These are phyloP conservation scores for Xylaria grammica DNA, from an alignment of 495 filamentous ascomycete species.

Conservation along the genomic window DNA sequence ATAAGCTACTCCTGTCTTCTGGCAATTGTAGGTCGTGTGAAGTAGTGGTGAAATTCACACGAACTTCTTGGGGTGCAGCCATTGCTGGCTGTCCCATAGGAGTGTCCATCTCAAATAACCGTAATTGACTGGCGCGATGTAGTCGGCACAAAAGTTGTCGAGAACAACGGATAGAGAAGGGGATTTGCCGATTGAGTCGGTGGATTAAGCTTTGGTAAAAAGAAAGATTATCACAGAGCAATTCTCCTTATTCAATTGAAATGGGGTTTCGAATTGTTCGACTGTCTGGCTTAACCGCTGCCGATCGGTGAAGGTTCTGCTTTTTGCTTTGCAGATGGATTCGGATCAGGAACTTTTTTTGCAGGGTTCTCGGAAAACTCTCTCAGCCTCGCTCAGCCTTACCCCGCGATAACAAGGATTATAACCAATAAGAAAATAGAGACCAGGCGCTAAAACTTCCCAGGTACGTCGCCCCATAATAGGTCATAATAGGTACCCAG, in stretches of 20 bases:
- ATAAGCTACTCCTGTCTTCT: constrained; percentile 53
- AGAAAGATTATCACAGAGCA: too few relatives aligned
- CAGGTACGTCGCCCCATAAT: too few relatives aligned
- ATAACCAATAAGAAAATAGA: constrained; percentile 21
- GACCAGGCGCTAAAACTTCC: neutral
- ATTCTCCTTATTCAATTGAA: too few relatives aligned
- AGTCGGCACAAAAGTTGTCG: neutral
- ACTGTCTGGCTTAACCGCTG: neutral
- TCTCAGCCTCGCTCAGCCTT: constrained; percentile 24
- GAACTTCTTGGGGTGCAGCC: constrained; percentile 47
- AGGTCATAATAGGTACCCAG: too few relatives aligned
- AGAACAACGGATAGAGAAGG: neutral
- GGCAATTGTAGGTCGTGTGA: constrained; percentile 62
- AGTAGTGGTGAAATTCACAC: constrained; percentile 63
- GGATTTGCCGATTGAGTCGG: neutral
- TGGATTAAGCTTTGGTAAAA: too few relatives aligned
- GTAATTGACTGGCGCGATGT: neutral
- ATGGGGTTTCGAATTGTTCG: too few relatives aligned
- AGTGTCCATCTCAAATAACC: constrained; percentile 26
- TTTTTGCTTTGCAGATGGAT: constrained; percentile 9
- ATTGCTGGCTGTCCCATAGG: constrained; percentile 31
- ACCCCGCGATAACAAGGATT: constrained; percentile 30
- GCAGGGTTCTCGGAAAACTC: constrained; percentile 15
- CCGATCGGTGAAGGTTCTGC: neutral
- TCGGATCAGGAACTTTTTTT: constrained; percentile 22